These are phyloP conservation scores for Zychaea mexicana DNA, from an alignment of 371 early-diverging fungal genomes.

Conservation along the genomic window DNA sequence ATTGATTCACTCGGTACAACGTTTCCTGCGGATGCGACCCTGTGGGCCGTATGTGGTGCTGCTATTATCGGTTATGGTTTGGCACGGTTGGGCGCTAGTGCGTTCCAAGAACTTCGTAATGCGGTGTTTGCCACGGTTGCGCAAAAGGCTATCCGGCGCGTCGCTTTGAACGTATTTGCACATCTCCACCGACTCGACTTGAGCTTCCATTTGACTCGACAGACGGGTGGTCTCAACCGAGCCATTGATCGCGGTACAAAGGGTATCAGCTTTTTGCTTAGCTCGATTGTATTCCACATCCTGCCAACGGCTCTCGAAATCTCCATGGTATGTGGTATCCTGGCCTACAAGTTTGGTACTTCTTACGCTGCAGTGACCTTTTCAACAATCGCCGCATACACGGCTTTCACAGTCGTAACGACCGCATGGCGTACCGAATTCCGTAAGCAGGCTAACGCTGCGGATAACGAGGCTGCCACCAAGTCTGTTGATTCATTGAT, in stretches of 20 bases:
- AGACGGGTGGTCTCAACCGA: slow-evolving; percentile 93
- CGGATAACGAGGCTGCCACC: slow-evolving; percentile 93
- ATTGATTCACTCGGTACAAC: slow-evolving; percentile 74
- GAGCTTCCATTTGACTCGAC: slow-evolving; percentile 86
- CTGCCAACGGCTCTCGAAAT: slow-evolving; percentile 95
- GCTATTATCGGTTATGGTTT: slow-evolving; percentile 93
- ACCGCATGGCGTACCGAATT: slow-evolving; percentile 88
- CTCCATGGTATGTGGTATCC: slow-evolving; percentile 90
- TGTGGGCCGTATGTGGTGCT: slow-evolving; percentile 81
- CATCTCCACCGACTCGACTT: slow-evolving; percentile 88
- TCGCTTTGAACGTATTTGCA: slow-evolving; percentile 84
- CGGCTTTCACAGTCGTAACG: slow-evolving; percentile 85
- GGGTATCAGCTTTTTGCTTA: slow-evolving; percentile 93
- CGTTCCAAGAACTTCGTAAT: slow-evolving; percentile 89
- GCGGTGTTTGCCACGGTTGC: slow-evolving; percentile 94
- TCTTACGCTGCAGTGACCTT: slow-evolving; percentile 86
- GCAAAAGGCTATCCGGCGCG: slow-evolving; percentile 91
- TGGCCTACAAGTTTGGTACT: slow-evolving; percentile 86
- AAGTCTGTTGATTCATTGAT: slow-evolving; percentile 91
- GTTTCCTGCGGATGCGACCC: slow-evolving; percentile 59
- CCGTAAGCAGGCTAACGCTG: slow-evolving; percentile 88
- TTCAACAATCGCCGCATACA: slow-evolving; percentile 83
- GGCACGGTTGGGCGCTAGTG: slow-evolving; percentile 82
- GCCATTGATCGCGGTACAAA: slow-evolving; percentile 98
- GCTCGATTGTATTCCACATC: slow-evolving; percentile 92